Conservation (phyloP, 1,139 yeast genomes). For the Debaryomycetaceae sp. region DNA sequence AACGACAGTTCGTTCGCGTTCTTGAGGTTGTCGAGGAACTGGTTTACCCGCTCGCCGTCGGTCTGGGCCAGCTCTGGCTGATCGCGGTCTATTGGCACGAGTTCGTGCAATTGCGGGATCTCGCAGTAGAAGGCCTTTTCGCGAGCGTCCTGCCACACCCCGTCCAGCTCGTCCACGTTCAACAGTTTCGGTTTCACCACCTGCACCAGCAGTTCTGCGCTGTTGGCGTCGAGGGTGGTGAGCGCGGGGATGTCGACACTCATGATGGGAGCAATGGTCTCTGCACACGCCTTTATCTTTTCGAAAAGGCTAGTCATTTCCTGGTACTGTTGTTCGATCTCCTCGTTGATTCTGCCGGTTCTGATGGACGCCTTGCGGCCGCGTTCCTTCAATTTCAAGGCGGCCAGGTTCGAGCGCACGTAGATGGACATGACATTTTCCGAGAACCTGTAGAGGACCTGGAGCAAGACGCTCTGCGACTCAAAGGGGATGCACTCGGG, state of each 20-base stretch:
- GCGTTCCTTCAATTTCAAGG: constrained; percentile 24
- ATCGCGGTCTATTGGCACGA: constrained; percentile 15
- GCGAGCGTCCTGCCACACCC: constrained; percentile 60
- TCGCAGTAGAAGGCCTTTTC: constrained; percentile 49
- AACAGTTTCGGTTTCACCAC: constrained; percentile 12
- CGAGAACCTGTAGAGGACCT: constrained; percentile 37
- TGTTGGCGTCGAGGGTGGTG: constrained; percentile 6
- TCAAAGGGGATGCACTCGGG: constrained; percentile 6
- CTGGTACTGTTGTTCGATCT: constrained; percentile 33
- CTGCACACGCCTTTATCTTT: constrained; percentile 33
- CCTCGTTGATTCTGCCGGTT: constrained; percentile 55
- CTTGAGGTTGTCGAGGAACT: constrained; percentile 36
- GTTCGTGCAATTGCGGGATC: constrained; percentile 16
- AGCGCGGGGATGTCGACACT: constrained; percentile 22
- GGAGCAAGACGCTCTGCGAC: constrained; percentile 8
- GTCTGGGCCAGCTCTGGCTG: constrained; percentile 5
- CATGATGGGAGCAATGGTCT: constrained; percentile 33
- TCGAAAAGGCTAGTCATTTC: constrained; percentile 27
- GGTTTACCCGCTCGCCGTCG: constrained; percentile 35
- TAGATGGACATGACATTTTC: constrained; percentile 32
- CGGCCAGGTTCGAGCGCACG: constrained; percentile 19
- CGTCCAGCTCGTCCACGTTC: constrained; percentile 21
- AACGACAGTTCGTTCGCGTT: constrained; percentile 35
- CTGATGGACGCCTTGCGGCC: constrained; percentile 49
- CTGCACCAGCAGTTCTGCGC: constrained; percentile 10